Evolutionary conservation across 257 asterid species (phyloP), one percentile per base, ranked within the genome.

Genomic region (Mentha longifolia): DNA sequence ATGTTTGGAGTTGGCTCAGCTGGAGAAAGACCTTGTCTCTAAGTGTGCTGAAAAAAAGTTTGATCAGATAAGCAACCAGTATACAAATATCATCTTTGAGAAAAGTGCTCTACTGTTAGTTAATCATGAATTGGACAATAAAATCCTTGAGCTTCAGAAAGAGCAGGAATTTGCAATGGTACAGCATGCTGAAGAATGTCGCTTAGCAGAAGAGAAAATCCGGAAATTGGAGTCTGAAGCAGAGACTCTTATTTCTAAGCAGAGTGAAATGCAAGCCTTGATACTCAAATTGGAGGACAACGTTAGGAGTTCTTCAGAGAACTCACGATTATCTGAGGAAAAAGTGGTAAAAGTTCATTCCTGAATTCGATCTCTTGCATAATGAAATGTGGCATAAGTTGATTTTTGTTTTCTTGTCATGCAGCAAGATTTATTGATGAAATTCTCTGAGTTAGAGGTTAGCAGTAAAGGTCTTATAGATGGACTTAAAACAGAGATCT

Each of bases 141-240:
- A 83, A 79, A 80, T 92, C 80, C 75, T 72, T 76, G 94, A 85
- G 70, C 94, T 88, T 81, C 96, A 85, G 89, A 92, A 92, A 82
- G 97, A 85, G 74, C 98, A 87, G 75, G 96, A 92, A 80, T 85
- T 77, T 74, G 66, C 88, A 30, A 86, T 88, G 96, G 97, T 88
- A 77, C 97, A 92, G 83, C 97, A 95, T 72, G 96, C 91, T 42
- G 98, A 92, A 82, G 97, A 95, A 82, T 88, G 95, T 76, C 90
- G 81, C 65, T 79, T 89, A 79, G 86, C 90, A 51, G 98, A 89
- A 84, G 94, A 84, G 79, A 86, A 78, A 76, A 87, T 87, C 50
- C 80, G 76, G 74, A 89, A 86, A 73, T 79, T 89, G 82, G 91
- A 89, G 72, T 81, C 87, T 78, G 98, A 92, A 80, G 85, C 71